These are phyloP conservation scores for Prunus kanzakura DNA, from an alignment of 306 rosid species.

Conservation along the genomic window DNA sequence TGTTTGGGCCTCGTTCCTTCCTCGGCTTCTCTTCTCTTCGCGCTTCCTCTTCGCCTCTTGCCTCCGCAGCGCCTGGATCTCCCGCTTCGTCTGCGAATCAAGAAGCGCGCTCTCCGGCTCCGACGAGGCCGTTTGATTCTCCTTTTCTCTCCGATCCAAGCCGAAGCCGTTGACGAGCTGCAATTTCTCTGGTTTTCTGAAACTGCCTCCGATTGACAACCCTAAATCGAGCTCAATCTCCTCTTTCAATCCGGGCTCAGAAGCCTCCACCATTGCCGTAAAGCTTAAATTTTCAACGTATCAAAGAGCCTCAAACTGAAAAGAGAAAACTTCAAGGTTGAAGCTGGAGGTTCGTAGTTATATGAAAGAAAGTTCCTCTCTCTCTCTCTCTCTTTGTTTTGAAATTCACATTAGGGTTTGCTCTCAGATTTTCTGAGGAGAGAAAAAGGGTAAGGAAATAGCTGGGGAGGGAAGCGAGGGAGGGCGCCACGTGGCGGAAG, in stretches of 20 bases:
- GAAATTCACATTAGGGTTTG: constrained; percentile 7
- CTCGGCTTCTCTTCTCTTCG: constrained; percentile 29
- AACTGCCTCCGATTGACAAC: constrained; percentile 57
- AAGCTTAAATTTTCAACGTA: background rate
- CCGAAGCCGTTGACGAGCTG: background rate
- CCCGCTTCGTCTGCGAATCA: constrained; percentile 25
- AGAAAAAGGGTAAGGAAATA: background rate
- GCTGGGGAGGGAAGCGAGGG: background rate
- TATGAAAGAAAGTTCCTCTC: background rate
- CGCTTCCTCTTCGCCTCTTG: constrained; percentile 45
- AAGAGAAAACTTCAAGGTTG: background rate
- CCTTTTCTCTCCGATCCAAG: background rate
- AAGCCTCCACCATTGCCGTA: constrained; percentile 22
- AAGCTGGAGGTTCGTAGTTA: background rate
- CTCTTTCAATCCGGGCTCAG: constrained; percentile 11
- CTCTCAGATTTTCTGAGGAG: constrained; percentile 12
- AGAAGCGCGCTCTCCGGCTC: constrained; percentile 2
- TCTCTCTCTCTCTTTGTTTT: background rate
- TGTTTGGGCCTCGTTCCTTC: background rate
- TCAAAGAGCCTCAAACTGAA: background rate
- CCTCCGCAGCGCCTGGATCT: constrained; percentile 44
- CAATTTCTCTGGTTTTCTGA: constrained; percentile 27
- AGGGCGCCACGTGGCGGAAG: constrained; percentile 30
- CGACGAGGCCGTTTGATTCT: background rate
- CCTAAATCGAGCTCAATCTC: constrained; percentile 66